Base-by-base conservation (phyloP, 2,329 filamentous ascomycete genomes). In the Sarocladium kiliense region DNA sequence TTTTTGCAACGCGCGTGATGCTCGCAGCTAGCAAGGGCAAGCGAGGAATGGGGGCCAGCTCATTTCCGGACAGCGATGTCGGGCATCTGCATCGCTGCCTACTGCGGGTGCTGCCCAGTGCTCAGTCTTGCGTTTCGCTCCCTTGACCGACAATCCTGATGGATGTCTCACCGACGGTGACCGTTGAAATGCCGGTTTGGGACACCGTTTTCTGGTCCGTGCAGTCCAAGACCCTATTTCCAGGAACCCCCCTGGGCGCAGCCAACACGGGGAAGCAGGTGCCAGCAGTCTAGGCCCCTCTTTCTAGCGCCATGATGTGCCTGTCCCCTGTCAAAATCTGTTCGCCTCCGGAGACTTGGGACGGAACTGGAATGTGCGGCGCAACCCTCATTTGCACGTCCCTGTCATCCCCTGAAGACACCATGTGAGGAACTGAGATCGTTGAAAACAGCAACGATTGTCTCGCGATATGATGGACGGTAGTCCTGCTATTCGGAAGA, bases 151-250 rank as follows among this genome's bases (percentile, higher is more conserved):
- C 47, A 51, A 25, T 36, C 14, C 12, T 19, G 7, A 51, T 34
- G 47, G 27, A 51, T 51, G 47, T 51, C 47, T 51, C 47, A 51
- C 47, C 47, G 47, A 51, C 47, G 47, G 47, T 51, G 47, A 51
- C 47, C 27, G 47, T 14, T 23, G 19, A 36, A 16, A 23, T 51
- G 26, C 27, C 27, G 47, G 30, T 51, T 51, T 23, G 47, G 47
- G 47, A 51, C 14, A 51, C 47, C 47, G 47, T 51, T 51, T 51
- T 36, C 47, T 51, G 47, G 47, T 36, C 47, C 47, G 47, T 51
- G 47, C 47, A 27, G 47, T 16, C 11, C 30, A 7, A 36, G 27
- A 25, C 26, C n/a, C 44, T 49, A 11, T 12, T 21, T 21, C 47
- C 21, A 5, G 18, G 18, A 3, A 16, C 9, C 26, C 44, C 44